Evolutionary conservation across 2,329 filamentous ascomycete species (phyloP).

Genomic region (Fusarium clavum): DNA sequence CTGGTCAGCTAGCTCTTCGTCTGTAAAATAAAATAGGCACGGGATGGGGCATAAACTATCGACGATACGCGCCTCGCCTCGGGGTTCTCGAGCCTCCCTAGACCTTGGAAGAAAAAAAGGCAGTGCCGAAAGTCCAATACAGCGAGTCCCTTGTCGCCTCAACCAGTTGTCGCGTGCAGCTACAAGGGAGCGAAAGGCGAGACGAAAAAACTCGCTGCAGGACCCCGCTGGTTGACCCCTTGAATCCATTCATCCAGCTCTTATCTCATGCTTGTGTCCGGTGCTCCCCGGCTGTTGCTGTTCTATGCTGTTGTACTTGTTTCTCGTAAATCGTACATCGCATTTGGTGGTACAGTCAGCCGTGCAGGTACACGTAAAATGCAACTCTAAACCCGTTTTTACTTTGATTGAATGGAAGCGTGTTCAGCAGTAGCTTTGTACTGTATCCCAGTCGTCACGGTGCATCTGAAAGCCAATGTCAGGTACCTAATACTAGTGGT

Average conservation of each 20-base stretch:
- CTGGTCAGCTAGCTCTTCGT: background rate
- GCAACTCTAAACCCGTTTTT: slow-evolving; percentile 15
- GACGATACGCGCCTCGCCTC: slow-evolving; percentile 11
- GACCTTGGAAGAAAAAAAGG: slow-evolving; percentile 3
- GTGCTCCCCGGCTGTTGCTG: slow-evolving; percentile 18
- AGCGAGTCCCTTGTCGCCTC: slow-evolving; percentile 11
- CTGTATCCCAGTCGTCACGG: slow-evolving; percentile 14
- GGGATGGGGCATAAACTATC: slow-evolving; percentile 18
- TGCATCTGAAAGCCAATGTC: slow-evolving; percentile 1
- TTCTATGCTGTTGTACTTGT: slow-evolving; percentile 7
- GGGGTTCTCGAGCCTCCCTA: slow-evolving; percentile 3
- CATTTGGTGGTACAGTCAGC: slow-evolving; percentile 25
- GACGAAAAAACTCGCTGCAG: slow-evolving; percentile 19
- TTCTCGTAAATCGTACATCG: slow-evolving; percentile 40
- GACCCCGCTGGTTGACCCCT: slow-evolving; percentile 34
- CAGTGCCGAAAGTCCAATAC: background rate
- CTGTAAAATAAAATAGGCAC: background rate
- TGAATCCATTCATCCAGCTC: slow-evolving; percentile 22
- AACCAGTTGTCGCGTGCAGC: background rate
- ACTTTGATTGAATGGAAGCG: slow-evolving; percentile 7
- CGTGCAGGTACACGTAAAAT: slow-evolving; percentile 26
- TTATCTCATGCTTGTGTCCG: slow-evolving; percentile 21
- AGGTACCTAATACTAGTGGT: slow-evolving; percentile 10
- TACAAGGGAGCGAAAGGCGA: slow-evolving; percentile 28
- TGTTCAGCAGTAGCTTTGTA: slow-evolving; percentile 2